These are phyloP conservation scores for Saccharomyces hybrid DNA, from an alignment of 1,139 yeast genomes.

Conservation along the genomic window DNA sequence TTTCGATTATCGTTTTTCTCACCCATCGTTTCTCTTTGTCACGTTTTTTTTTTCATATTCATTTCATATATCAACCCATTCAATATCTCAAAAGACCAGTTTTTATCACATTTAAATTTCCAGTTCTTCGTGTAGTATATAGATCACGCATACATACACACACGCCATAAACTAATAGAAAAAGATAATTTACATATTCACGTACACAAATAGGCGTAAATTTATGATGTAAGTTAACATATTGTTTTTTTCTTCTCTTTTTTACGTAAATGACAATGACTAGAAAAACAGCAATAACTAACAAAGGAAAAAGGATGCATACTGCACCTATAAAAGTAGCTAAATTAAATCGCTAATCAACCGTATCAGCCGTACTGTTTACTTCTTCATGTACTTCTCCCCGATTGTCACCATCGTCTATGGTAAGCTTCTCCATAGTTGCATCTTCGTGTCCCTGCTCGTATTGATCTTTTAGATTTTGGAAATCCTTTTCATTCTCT, in stretches of 20 bases:
- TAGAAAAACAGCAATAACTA: no score
- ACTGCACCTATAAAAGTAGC: neutral
- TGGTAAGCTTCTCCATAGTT: conserved; percentile 9
- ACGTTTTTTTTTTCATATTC: neutral
- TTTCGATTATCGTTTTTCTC: no score
- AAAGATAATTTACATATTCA: neutral
- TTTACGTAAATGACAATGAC: neutral
- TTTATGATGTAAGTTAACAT: neutral
- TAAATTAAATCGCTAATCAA: conserved; percentile 21
- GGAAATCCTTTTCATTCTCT: conserved; percentile 67
- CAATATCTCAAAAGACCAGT: neutral
- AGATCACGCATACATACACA: neutral
- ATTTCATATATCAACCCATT: neutral
- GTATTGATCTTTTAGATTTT: conserved; percentile 44
- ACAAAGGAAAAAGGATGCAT: neutral
- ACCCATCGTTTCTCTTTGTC: neutral
- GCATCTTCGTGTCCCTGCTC: conserved; percentile 14
- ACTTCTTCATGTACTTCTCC: conserved; percentile 8
- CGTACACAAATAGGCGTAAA: neutral
- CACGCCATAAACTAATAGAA: neutral
- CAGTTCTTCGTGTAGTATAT: neutral
- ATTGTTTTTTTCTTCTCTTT: neutral
- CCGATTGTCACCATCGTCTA: conserved; percentile 10
- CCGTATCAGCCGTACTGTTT: conserved; percentile 30
- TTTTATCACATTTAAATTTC: neutral